Percentiles rank a stretch among this genome's conserved stretches.
phyloP scores from a whole-genome alignment of 192 early-diverging fungal species.

The Backusella australiensis region DNA sequence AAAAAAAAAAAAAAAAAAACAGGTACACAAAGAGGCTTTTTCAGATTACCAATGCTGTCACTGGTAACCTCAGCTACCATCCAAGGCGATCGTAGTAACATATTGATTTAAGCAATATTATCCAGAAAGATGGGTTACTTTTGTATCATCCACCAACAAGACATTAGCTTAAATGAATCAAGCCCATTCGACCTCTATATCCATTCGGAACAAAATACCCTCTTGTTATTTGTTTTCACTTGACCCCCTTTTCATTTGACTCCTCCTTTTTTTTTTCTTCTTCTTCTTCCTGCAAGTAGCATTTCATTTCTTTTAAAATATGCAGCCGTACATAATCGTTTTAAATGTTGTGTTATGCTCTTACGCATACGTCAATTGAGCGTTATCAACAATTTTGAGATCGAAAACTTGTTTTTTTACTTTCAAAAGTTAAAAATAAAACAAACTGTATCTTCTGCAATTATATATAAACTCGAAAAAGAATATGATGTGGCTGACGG shows the following conservation, averaged over 20 bases:
- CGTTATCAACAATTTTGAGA: not conserved
- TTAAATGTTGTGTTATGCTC: not conserved
- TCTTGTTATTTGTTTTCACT: not conserved
- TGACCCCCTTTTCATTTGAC: not conserved
- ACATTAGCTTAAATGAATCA: not conserved
- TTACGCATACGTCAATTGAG: not conserved
- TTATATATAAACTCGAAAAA: not conserved
- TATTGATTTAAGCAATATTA: not conserved
- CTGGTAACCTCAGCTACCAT: not conserved
- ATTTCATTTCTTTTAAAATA: not conserved
- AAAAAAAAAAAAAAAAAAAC: constrained; percentile 2
- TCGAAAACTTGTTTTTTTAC: not conserved
- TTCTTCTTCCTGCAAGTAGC: not conserved
- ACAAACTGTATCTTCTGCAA: not conserved
- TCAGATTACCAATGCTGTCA: constrained; percentile 18
- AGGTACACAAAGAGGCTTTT: constrained; percentile 35
- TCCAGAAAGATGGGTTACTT: not conserved
- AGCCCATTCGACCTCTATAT: not conserved
- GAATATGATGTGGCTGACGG: not conserved
- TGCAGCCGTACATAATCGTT: not conserved
- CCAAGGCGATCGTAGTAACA: not conserved
- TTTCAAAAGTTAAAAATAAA: not conserved
- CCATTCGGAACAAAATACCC: not conserved
- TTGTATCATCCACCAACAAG: not conserved
- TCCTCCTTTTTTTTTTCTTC: not conserved